Base-by-base conservation (phyloP, 768 basidiomycete species). In the Mycena sanguinolenta region DNA sequence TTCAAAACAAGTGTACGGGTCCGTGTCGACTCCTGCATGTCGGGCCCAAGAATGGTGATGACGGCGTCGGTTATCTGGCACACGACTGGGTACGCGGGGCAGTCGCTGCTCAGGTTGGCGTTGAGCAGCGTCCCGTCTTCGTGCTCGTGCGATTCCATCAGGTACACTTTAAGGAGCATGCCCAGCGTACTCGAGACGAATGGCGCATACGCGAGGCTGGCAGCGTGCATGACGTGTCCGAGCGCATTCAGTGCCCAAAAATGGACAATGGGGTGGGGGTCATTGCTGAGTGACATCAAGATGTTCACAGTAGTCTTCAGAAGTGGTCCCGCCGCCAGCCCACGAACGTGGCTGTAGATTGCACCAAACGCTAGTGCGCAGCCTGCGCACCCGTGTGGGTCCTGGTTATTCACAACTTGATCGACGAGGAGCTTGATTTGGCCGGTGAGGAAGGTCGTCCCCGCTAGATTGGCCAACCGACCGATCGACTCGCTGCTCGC, bases 211-310 rank as follows among this genome's bases (percentile, higher is more conserved):
- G 94, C 92, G 65, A 99, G 83, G 80, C 94, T 96, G 4, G 98
- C 97, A 3, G 97, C 92, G 76, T 95, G 97, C 92, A 77, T 95
- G 92, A 17, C 89, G 86, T 8, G 86, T 7, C 93, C 90, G 34
- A 99, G 84, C 1, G 98, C 94, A 57, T 89, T 91, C 70, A 98
- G 83, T 3, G 97, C 92, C 91, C 94, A 97, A 76, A 93, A 98
- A 79, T 99, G 97, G 8, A 98, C 98, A 34, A 96, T 87, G 0
- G 98, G 98, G 78, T 99, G 98, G 0, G 97, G 96, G 79, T 99
- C 98, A 69, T 94, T 96, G 79, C 93, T 91, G 23, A 99, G 88
- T 0, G 97, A 97, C 90, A 97, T 95, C 42, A 98, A n/a, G n/a
- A n/a, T 91, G 77, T 98, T 96, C 70, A 97, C 94, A 0, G 97